A percentile compares a stretch with the other conserved stretches of the same genome.
Evolutionary conservation across 179 eudicot genomes (phyloP).

Genomic region (Dionaea muscipula): DNA sequence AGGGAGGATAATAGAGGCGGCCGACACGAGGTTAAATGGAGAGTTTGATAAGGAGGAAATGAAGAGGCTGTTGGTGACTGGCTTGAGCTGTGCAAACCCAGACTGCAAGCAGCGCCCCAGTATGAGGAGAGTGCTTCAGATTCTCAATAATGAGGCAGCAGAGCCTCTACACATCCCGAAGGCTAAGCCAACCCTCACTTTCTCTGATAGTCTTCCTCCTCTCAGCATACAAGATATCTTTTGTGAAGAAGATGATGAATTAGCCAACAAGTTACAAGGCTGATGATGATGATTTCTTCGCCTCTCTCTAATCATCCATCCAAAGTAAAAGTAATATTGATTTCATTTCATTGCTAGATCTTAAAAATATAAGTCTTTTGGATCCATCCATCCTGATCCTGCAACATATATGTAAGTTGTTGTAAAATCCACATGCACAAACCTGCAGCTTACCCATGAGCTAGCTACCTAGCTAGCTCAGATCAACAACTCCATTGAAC

Average conservation of each 20-base stretch:
- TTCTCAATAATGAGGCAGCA: slow-evolving; percentile 46
- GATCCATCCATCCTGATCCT: too few species aligned
- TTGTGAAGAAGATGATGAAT: slow-evolving; percentile 41
- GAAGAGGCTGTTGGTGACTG: slow-evolving; percentile 53
- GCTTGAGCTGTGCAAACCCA: slow-evolving; percentile 70
- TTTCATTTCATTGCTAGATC: too few species aligned
- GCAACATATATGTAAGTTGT: too few species aligned
- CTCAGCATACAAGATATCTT: slow-evolving; percentile 48
- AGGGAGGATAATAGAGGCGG: slow-evolving; percentile 50
- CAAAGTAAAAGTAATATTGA: too few species aligned
- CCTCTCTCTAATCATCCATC: too few species aligned
- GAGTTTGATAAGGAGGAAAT: slow-evolving; percentile 41
- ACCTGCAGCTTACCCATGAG: too few species aligned
- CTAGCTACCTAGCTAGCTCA: too few species aligned
- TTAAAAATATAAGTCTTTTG: too few species aligned
- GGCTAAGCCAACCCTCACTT: slow-evolving; percentile 53
- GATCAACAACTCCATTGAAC: too few species aligned
- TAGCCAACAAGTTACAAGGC: too few species aligned
- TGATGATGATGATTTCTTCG: too few species aligned
- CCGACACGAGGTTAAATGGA: slow-evolving; percentile 40
- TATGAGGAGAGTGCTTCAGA: slow-evolving; percentile 77
- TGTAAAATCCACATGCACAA: too few species aligned
- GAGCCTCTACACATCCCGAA: slow-evolving; percentile 44
- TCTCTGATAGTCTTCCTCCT: slow-evolving; percentile 59
- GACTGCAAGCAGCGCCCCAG: slow-evolving; percentile 54